Conservation (phyloP, 2,329 filamentous ascomycete genomes). For the Colletotrichum sp. region DNA sequence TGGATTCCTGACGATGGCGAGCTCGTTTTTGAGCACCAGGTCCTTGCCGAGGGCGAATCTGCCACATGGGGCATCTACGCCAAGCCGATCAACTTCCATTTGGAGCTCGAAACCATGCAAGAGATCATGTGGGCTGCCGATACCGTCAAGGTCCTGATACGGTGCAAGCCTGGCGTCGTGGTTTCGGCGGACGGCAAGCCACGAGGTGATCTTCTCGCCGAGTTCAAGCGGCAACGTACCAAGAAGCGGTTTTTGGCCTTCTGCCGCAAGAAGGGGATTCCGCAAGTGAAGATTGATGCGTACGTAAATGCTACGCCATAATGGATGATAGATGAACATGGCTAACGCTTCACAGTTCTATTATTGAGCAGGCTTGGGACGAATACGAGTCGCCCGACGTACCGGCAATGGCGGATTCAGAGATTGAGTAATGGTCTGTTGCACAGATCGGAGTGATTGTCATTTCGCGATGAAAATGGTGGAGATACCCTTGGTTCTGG, state of each 20-base stretch:
- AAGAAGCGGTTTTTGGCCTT: conserved; percentile 58
- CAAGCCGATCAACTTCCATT: conserved; percentile 55
- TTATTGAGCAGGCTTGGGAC: conserved; percentile 49
- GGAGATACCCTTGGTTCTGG: conserved; percentile 14
- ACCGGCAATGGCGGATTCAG: conserved; percentile 12
- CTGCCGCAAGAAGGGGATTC: conserved; percentile 47
- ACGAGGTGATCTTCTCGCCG: conserved; percentile 53
- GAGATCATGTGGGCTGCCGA: conserved; percentile 50
- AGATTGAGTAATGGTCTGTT: neutral
- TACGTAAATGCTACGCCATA: conserved; percentile 33
- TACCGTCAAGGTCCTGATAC: conserved; percentile 46
- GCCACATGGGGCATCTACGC: conserved; percentile 55
- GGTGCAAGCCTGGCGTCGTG: conserved; percentile 32
- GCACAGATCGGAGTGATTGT: neutral
- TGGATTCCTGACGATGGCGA: conserved; percentile 45
- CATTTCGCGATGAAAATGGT: neutral
- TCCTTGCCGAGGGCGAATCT: conserved; percentile 50
- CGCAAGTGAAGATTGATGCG: conserved; percentile 42
- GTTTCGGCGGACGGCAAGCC: conserved; percentile 35
- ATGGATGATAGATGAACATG: neutral
- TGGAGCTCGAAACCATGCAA: conserved; percentile 50
- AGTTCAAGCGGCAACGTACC: conserved; percentile 58
- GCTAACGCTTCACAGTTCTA: conserved; percentile 22
- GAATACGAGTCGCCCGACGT: conserved; percentile 14
- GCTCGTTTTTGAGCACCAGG: conserved; percentile 57